phyloP scores from a whole-genome alignment of 768 basidiomycete species.

The Tulasnella sp. region DNA sequence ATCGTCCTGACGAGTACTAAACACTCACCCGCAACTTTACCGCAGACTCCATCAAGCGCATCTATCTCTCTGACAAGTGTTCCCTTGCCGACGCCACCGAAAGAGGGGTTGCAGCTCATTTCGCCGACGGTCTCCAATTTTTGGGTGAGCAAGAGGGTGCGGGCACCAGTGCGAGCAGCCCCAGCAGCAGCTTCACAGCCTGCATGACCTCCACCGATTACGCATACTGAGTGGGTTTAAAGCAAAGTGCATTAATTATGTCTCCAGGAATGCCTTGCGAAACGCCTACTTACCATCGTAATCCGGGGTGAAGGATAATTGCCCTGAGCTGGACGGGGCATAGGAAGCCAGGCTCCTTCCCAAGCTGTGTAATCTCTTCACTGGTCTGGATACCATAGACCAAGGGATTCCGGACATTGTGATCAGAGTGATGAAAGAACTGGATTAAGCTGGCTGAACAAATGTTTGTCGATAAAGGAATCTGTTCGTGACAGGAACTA shows the following conservation, averaged over 20 bases:
- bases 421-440: neutral
- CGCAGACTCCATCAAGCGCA: constrained; percentile 85
- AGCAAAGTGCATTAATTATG: neutral
- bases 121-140: constrained; percentile 75
- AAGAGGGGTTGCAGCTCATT: constrained; percentile 87
- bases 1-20: neutral
- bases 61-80: constrained; percentile 89
- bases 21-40: constrained; percentile 65
- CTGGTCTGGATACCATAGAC: neutral
- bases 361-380: neutral
- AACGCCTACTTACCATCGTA: neutral
- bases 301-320: neutral
- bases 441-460: neutral
- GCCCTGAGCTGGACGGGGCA: neutral
- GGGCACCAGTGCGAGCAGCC: constrained; percentile 76
- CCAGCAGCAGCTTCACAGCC: constrained; percentile 90
- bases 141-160: constrained; percentile 78
- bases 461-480: neutral
- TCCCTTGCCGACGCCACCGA: constrained; percentile 90
- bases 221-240: constrained; percentile 52
- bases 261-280: neutral
- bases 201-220: constrained; percentile 91
- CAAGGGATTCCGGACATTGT: neutral
- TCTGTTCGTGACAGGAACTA: neutral
- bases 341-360: neutral